Conservation (phyloP, 805 yeast species). For the Yarrowia porcina region DNA sequence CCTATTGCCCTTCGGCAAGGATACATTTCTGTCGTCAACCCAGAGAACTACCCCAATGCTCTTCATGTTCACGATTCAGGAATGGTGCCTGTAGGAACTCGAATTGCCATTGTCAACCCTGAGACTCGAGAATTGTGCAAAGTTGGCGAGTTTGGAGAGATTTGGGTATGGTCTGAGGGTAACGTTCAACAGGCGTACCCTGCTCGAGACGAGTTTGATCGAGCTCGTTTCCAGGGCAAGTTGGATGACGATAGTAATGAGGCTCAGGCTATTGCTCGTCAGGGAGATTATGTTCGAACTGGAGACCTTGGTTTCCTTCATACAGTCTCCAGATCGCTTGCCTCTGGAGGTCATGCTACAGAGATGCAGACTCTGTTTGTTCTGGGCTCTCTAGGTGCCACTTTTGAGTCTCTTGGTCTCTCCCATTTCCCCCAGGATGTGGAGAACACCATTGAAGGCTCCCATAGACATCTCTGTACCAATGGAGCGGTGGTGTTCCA, state of each 20-base stretch:
- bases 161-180: constrained; percentile 92
- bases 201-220: constrained; percentile 49
- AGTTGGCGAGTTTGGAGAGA: constrained; percentile 93
- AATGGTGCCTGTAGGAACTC: constrained; percentile 91
- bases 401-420: constrained; percentile 87
- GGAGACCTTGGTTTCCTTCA: constrained; percentile 95
- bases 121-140: constrained; percentile 76
- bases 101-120: constrained; percentile 91
- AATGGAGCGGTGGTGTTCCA: constrained; percentile 63
- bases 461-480: constrained; percentile 45
- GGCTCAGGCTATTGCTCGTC: constrained; percentile 3
- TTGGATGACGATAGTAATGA: constrained; percentile 44
- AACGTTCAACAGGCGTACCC: constrained; percentile 61
- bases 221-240: constrained; percentile 58
- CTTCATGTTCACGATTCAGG: constrained; percentile 90
- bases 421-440: constrained; percentile 87
- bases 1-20: constrained; percentile 90
- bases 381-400: constrained; percentile 77
- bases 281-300: constrained; percentile 75
- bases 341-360: constrained; percentile 40
- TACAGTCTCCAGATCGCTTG: constrained; percentile 50
- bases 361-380: constrained; percentile 78
- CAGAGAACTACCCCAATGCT: constrained; percentile 63
- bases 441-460: constrained; percentile 60
- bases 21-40: constrained; percentile 71